phyloP scores from a whole-genome alignment of 2,329 filamentous ascomycete species.

The Amphichorda felina region DNA sequence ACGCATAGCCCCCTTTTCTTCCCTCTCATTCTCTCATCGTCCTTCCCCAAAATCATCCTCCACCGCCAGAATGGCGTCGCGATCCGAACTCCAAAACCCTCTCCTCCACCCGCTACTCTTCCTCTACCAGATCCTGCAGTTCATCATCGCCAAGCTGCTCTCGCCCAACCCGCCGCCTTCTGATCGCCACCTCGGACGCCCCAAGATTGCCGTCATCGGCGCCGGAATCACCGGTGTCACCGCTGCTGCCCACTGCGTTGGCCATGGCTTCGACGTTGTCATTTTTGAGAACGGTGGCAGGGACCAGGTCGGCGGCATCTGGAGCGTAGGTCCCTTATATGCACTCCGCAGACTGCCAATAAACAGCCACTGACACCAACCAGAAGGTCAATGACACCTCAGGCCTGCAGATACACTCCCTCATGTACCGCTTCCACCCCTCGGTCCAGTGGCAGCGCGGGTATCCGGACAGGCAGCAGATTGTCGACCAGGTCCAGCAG shows the following conservation, averaged over 20 bases:
- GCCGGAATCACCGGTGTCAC: slow-evolving; percentile 66
- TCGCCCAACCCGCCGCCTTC: slow-evolving; percentile 58
- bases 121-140: slow-evolving; percentile 54
- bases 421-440: slow-evolving; percentile 85
- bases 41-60: neutral
- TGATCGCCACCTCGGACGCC: slow-evolving; percentile 40
- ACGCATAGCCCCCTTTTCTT: too few relatives aligned
- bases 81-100: slow-evolving; percentile 22
- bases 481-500: slow-evolving; percentile 57
- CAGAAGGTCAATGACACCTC: slow-evolving; percentile 74
- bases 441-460: slow-evolving; percentile 61
- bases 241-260: slow-evolving; percentile 70
- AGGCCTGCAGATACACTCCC: slow-evolving; percentile 68
- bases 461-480: slow-evolving; percentile 69
- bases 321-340: slow-evolving; percentile 48
- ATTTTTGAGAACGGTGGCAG: slow-evolving; percentile 64
- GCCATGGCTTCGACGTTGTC: slow-evolving; percentile 72
- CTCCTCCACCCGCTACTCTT: slow-evolving; percentile 45
- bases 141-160: slow-evolving; percentile 49
- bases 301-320: slow-evolving; percentile 64
- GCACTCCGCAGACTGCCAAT: neutral
- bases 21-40: neutral
- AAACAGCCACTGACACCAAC: neutral
- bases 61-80: slow-evolving; percentile 16
- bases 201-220: slow-evolving; percentile 58